These are phyloP conservation scores for Isabelozyma gotoi DNA, from an alignment of 805 yeast species.

Conservation along the genomic window DNA sequence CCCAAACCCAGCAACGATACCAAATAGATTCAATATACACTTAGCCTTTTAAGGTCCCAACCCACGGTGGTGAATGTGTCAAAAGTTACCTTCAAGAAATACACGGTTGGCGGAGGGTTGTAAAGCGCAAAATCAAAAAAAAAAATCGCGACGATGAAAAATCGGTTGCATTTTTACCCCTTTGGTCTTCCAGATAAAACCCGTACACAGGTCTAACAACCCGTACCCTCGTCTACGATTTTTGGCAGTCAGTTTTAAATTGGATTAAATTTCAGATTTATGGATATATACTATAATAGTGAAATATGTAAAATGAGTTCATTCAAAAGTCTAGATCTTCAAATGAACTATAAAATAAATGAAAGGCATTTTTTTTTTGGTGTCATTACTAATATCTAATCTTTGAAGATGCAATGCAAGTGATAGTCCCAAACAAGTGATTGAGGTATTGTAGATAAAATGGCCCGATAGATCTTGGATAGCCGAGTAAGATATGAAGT, in stretches of 20 bases:
- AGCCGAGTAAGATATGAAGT: too few species aligned
- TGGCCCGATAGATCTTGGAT: too few species aligned
- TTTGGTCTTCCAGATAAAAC: too few species aligned
- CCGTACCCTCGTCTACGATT: too few species aligned
- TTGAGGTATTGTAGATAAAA: background rate
- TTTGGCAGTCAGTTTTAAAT: too few species aligned
- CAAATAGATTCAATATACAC: background rate
- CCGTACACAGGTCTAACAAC: too few species aligned
- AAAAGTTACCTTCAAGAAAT: background rate
- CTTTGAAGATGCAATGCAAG: background rate
- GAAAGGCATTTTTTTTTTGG: background rate
- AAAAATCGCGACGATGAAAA: background rate
- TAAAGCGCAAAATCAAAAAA: too few species aligned
- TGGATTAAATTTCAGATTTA: too few species aligned
- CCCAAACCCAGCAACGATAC: too few species aligned
- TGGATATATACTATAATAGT: too few species aligned
- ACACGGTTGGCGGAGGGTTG: too few species aligned
- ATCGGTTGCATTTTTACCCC: background rate
- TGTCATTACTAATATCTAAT: background rate
- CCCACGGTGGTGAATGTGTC: background rate
- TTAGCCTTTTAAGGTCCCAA: background rate
- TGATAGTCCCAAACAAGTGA: too few species aligned
- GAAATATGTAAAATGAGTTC: background rate
- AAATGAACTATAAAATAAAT: background rate
- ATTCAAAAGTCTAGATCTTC: background rate